Evolutionary conservation across 2,329 filamentous ascomycete species (phyloP), one percentile per base, ranked within the genome.

Genomic region (Laburnicola sp.): DNA sequence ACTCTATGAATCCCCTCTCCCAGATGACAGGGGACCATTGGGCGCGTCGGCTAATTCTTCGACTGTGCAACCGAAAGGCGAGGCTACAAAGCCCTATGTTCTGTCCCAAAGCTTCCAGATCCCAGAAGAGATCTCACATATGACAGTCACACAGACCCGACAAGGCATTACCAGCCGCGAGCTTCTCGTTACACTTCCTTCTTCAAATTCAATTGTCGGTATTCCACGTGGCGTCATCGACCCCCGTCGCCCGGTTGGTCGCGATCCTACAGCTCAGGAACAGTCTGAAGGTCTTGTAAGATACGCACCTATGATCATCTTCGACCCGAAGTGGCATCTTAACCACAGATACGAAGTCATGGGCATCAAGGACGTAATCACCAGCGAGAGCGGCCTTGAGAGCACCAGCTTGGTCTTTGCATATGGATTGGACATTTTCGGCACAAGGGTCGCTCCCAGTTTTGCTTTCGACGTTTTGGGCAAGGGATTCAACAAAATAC

Each of bases 361-460:
- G 2, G 91, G 91, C 4, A 82, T 96, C 36, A 78, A 82, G 53
- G 78, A 83, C 39, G 84, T 97, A 21, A 81, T 93, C 27, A 85
- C 91, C 0, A 83, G 83, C 16, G 89, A 92, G 0, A 89, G 91
- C 1, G 73, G 91, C 3, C 82, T 99, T 27, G 94, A 99, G 77
- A 97, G 92, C 74, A 97, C 94, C 1, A 93, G 88, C 64, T 73
- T 97, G 48, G 82, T 99, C 9, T 87, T 97, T 65, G 91, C 91
- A 0, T 96, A 88, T 65, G 94, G 94, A 3, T 72, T 91, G 10
- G 94, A 99, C 70, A 77, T 97, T 2, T 99, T 95, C 60, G 91
- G 89, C 10, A 93, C 91, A 1, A 80, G 91, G 45, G 83, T 95
- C 8, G 84, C 87, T n/a, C 94, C 94, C 0, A 96, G 91, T 72